phyloP scores from a whole-genome alignment of 768 basidiomycete species.

The Hemileccinum impolitum region DNA sequence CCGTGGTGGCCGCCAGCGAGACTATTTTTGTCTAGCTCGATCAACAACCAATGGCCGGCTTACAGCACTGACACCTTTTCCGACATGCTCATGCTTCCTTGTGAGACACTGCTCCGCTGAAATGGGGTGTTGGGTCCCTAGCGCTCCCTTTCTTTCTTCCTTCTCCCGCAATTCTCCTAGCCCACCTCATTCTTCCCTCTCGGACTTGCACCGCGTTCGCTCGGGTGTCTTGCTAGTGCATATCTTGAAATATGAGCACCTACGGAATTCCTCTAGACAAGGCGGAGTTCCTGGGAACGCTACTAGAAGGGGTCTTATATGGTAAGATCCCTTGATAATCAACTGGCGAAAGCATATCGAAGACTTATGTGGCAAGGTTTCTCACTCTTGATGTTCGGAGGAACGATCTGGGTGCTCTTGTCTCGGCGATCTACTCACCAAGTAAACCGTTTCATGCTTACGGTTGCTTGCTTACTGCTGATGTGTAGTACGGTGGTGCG shows the following conservation, averaged over 20 bases:
- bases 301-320: constrained; percentile 5
- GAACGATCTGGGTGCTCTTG: constrained; percentile 21
- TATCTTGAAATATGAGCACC: background rate
- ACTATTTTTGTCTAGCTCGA: no score
- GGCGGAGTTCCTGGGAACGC: constrained; percentile 2
- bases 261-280: constrained; percentile 1
- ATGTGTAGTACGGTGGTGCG: constrained; percentile 22
- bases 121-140: no score
- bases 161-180: no score
- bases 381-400: constrained; percentile 30
- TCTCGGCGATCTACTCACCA: background rate
- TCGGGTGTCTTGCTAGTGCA: background rate
- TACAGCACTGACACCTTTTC: no score
- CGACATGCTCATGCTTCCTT: no score
- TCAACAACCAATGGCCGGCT: no score
- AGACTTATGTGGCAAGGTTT: constrained; percentile 18
- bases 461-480: constrained; percentile 14
- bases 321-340: background rate
- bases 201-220: background rate
- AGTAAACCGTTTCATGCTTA: background rate
- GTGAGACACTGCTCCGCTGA: no score
- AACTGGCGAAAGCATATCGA: no score
- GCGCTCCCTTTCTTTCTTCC: no score
- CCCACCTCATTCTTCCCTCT: no score
- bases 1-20: no score